Conservation (phyloP, 2,329 filamentous ascomycete genomes). For the Tympanopsis confertula region DNA sequence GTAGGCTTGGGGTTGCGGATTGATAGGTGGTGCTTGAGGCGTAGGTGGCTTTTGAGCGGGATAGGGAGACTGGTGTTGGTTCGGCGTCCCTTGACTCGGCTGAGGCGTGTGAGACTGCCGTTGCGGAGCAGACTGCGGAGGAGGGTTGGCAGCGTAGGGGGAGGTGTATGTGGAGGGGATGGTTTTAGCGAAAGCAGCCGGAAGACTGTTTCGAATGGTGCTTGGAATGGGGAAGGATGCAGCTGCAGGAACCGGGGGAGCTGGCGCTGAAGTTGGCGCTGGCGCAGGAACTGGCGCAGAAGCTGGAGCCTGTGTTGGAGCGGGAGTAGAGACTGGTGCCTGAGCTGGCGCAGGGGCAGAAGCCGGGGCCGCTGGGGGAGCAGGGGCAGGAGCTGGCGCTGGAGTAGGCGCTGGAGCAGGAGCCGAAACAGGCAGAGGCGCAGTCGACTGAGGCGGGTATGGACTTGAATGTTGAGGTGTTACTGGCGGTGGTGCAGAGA, state of each 20-base stretch:
- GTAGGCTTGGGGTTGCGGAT: neutral
- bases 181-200: constrained; percentile 21
- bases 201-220: constrained; percentile 22
- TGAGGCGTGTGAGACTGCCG: constrained; percentile 9
- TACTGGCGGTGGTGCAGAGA: neutral
- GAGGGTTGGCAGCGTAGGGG: constrained; percentile 23
- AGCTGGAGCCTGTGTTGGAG: neutral
- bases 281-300: neutral
- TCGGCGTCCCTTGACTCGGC: too few species aligned
- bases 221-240: constrained; percentile 18
- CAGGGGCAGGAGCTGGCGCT: constrained; percentile 7
- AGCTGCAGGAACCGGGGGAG: constrained; percentile 5
- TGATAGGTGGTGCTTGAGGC: neutral
- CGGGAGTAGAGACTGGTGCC: neutral
- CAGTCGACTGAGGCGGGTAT: constrained; percentile 2
- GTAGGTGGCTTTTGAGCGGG: too few species aligned
- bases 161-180: constrained; percentile 23
- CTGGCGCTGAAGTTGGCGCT: neutral
- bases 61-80: neutral
- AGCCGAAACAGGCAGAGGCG: constrained; percentile 3
- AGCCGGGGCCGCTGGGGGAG: constrained; percentile 3
- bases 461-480: neutral
- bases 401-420: neutral
- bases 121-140: constrained; percentile 8
- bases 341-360: constrained; percentile 1